phyloP scores from a whole-genome alignment of 345 rosid species.

The Erucastrum elatum region DNA sequence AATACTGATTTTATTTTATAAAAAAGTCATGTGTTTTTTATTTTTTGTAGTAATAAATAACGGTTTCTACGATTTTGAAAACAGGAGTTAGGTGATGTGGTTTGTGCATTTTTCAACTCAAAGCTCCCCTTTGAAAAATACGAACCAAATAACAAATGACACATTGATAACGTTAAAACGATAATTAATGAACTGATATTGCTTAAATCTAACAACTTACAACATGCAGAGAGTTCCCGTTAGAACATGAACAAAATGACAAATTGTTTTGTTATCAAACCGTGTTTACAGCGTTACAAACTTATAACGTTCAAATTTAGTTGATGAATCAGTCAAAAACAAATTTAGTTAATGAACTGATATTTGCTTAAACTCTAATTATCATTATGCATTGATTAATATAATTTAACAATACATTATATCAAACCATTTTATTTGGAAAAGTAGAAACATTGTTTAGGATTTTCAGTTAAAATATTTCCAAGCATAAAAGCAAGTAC shows the following conservation, averaged over 20 bases:
- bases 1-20: neutral
- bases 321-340: neutral
- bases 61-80: neutral
- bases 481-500: neutral
- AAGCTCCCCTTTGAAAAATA: neutral
- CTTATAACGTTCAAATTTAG: constrained; percentile 19
- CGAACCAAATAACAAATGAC: constrained; percentile 6
- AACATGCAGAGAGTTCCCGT: constrained; percentile 1
- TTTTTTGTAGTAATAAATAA: neutral
- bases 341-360: neutral
- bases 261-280: neutral
- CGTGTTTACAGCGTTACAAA: neutral
- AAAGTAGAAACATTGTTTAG: neutral
- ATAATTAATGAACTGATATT: constrained; percentile 23
- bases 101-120: neutral
- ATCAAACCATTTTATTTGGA: neutral
- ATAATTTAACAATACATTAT: neutral
- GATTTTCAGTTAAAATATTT: neutral
- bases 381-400: neutral
- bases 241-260: constrained; percentile 20
- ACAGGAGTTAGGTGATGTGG: neutral
- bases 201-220: neutral
- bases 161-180: constrained; percentile 19
- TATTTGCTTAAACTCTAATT: neutral
- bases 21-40: neutral